phyloP scores from a whole-genome alignment of 2,329 filamentous ascomycete genomes.

The Rhinocladiella mackenziei region DNA sequence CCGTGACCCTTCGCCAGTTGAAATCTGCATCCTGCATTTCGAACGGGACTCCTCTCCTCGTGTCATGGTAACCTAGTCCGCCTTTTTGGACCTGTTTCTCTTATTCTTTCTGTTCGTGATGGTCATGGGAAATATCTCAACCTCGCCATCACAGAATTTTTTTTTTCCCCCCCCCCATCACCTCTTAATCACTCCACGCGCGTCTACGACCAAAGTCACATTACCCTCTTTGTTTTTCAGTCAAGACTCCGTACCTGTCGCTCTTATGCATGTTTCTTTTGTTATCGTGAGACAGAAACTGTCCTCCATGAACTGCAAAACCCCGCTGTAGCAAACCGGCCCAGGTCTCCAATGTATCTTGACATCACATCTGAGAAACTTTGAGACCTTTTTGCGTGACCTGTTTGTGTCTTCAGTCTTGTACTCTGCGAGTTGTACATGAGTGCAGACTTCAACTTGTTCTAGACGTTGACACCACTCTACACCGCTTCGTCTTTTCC shows the following conservation, averaged over 20 bases:
- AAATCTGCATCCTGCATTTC: slow-evolving; percentile 22
- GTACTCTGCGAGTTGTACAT: slow-evolving; percentile 15
- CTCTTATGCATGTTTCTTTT: slow-evolving; percentile 18
- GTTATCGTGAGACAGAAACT: slow-evolving; percentile 23
- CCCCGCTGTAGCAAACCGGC: slow-evolving; percentile 21
- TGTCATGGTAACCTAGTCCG: slow-evolving; percentile 10
- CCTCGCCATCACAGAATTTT: slow-evolving; percentile 13
- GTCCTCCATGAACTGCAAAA: slow-evolving; percentile 25
- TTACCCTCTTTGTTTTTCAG: slow-evolving; percentile 5
- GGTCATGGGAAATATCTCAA: slow-evolving; percentile 9
- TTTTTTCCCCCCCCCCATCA: slow-evolving; percentile 15
- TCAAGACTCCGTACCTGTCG: slow-evolving; percentile 5
- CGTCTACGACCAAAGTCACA: slow-evolving; percentile 13
- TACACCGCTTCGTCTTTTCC: slow-evolving; percentile 22
- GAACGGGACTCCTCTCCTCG: neutral
- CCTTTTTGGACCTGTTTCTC: slow-evolving; percentile 6
- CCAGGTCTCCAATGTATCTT: slow-evolving; percentile 25
- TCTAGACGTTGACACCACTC: slow-evolving; percentile 13
- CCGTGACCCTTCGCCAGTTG: slow-evolving; percentile 8
- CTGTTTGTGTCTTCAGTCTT: slow-evolving; percentile 16
- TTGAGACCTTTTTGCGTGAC: slow-evolving; percentile 24
- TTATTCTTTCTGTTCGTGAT: neutral
- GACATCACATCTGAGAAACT: slow-evolving; percentile 23
- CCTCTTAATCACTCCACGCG: slow-evolving; percentile 17
- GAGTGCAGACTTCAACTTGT: slow-evolving; percentile 1